Percentiles rank a stretch among this genome's conserved stretches.
These are phyloP conservation scores for Eutypa lata DNA, from an alignment of 2,329 filamentous ascomycete genomes.

Conservation along the genomic window DNA sequence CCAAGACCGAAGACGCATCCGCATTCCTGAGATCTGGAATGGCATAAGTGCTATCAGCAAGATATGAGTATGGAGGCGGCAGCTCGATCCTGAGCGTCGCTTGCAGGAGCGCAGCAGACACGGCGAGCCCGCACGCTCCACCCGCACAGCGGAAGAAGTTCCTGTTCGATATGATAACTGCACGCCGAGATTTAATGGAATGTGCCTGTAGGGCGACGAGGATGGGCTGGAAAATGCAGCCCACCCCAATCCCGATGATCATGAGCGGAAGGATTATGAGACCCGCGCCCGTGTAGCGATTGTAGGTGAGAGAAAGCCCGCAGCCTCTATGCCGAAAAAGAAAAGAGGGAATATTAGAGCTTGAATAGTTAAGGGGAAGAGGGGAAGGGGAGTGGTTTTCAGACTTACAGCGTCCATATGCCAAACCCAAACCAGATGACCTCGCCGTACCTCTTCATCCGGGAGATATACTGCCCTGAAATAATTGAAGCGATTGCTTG, in stretches of 20 bases:
- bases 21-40: no score
- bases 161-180: conserved; percentile 59
- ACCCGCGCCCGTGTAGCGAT: conserved; percentile 39
- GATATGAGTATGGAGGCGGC: conserved; percentile 19
- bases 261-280: conserved; percentile 49
- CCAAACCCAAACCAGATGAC: conserved; percentile 47
- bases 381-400: background rate
- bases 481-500: conserved; percentile 44
- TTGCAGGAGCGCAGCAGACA: conserved; percentile 50
- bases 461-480: conserved; percentile 57
- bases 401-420: conserved; percentile 32
- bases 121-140: conserved; percentile 54
- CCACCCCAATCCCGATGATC: conserved; percentile 51
- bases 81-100: conserved; percentile 24
- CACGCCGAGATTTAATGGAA: conserved; percentile 52
- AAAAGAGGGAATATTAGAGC: background rate
- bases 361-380: background rate
- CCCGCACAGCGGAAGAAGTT: conserved; percentile 62
- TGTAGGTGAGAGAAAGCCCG: conserved; percentile 50
- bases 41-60: conserved; percentile 28
- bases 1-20: conserved; percentile 30
- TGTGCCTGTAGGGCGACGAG: conserved; percentile 59
- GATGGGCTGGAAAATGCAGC: conserved; percentile 44
- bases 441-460: conserved; percentile 54
- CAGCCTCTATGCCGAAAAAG: conserved; percentile 34